Evolutionary conservation across 2,329 filamentous ascomycete species (phyloP).

Genomic region (Cladophialophora psammophila): DNA sequence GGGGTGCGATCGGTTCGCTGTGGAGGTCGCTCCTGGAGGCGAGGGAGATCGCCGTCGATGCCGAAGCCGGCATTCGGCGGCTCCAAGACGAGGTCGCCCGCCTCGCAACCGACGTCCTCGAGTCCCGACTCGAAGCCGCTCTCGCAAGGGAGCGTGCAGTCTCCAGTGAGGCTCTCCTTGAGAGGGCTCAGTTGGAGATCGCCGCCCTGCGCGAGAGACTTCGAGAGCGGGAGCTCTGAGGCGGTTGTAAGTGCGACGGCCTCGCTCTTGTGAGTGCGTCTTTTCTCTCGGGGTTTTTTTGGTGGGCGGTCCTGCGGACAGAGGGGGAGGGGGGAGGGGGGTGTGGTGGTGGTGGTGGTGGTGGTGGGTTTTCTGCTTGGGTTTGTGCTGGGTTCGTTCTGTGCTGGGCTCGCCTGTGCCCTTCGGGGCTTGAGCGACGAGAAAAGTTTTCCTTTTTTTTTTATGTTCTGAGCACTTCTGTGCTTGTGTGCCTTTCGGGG

Average conservation of each 20-base stretch:
- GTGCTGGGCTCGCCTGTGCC: slow-evolving; percentile 13
- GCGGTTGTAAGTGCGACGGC: neutral
- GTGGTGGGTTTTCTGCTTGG: neutral
- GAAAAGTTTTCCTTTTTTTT: slow-evolving; percentile 7
- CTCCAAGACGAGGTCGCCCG: slow-evolving; percentile 2
- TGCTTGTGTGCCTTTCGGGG: neutral
- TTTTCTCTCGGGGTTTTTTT: neutral
- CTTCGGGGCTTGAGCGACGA: slow-evolving; percentile 9
- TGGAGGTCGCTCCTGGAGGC: slow-evolving; percentile 6
- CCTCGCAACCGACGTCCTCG: slow-evolving; percentile 7
- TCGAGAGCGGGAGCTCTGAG: neutral
- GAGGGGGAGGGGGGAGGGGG: neutral
- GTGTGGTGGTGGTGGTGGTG: neutral
- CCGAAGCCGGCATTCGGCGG: neutral
- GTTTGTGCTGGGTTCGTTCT: neutral
- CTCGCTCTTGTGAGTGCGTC: slow-evolving; percentile 5
- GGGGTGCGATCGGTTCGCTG: slow-evolving; percentile 16
- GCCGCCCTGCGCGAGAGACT: slow-evolving; percentile 12
- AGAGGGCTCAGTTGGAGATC: slow-evolving; percentile 16
- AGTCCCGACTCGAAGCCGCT: slow-evolving; percentile 10
- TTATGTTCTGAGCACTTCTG: slow-evolving; percentile 5
- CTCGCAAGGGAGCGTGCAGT: slow-evolving; percentile 15
- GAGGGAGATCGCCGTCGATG: slow-evolving; percentile 16
- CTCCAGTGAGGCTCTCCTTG: slow-evolving; percentile 13
- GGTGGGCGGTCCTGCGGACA: neutral